phyloP scores from a whole-genome alignment of 148 eudicot genomes.

The Heliamphora exappendiculata region DNA sequence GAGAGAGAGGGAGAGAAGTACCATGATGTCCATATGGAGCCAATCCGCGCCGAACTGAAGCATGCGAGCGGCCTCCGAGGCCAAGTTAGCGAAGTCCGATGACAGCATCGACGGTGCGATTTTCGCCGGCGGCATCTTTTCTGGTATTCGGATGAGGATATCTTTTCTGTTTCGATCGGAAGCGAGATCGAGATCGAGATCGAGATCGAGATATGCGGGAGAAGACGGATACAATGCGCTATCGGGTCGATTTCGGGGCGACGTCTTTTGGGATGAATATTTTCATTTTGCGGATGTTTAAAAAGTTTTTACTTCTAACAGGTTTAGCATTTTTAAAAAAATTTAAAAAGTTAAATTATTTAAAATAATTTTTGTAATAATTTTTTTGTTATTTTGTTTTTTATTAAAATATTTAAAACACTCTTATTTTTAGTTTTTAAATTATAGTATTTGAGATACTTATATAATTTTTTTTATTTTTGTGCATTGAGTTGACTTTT shows the following conservation, averaged over 20 bases:
- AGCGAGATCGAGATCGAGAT: neutral
- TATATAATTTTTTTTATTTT: no score
- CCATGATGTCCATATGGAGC: conserved; percentile 99
- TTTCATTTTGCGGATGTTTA: no score
- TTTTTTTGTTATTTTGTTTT: no score
- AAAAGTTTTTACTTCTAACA: no score
- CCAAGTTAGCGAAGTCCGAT: conserved; percentile 92
- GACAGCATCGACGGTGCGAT: conserved; percentile 97
- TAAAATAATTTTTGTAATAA: no score
- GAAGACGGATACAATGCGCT: neutral
- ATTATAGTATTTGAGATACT: no score
- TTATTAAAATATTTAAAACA: no score
- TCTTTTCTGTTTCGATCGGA: neutral
- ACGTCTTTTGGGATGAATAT: conserved; percentile 9
- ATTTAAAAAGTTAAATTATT: no score
- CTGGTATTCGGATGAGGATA: neutral
- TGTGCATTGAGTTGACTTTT: no score
- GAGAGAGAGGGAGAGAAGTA: conserved; percentile 9
- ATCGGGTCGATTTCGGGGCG: neutral
- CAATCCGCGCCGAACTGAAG: conserved; percentile 82
- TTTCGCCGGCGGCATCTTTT: conserved; percentile 39
- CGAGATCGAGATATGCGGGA: neutral
- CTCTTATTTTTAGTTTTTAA: no score
- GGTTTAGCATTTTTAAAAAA: no score
- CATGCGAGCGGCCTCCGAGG: conserved; percentile 92